Base-by-base conservation (phyloP, 306 rosid genomes). In the Pyrus pyrifolia region DNA sequence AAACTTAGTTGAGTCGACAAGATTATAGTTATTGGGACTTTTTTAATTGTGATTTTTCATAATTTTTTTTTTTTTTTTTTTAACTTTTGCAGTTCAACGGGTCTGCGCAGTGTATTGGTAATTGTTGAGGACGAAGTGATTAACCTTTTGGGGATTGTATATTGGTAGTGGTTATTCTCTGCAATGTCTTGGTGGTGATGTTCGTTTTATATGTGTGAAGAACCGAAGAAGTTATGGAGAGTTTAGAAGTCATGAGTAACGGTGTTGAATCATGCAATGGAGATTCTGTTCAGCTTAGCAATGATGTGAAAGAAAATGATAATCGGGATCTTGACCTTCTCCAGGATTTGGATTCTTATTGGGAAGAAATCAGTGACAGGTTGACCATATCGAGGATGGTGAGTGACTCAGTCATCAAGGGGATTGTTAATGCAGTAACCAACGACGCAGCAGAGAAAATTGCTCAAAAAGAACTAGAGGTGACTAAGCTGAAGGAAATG, bases 381-480 rank as follows among this genome's bases (percentile, higher is more conserved):
- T 66, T 92, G 85, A 84, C 85, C 38, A 78, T 96, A n/a, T 92
- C 97, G 8, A 86, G 97, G 85, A 85, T 92, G 97, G 99, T 92
- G 59, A 89, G 91, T 67, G 98, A 96, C 71, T 88, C 96, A 19
- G 80, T 96, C 67, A 80, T 92, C 61, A 92, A 84, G 87, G 97
- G 97, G 72, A 85, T 88, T 88, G 90, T 96, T 79, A 81, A 82
- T 83, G 97, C 93, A 3, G 68, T 96, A 42, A 82, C 86, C 69
- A 84, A 88, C 66, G 92, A 87, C 75, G 93, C 97, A 27, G 87
- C 78, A 29, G 93, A 90, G 91, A 86, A 78, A 81, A 82, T 95
- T 53, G 78, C 91, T 57, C 85, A 68, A 84, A 95, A 91, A 83
- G 97, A 92, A 74, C 70, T 57, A 70, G 97, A 91, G 91, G 82